Percentiles rank a stretch among this genome's conserved stretches.
Conservation (phyloP, 768 basidiomycete species). For the Tulasnella sp. region DNA sequence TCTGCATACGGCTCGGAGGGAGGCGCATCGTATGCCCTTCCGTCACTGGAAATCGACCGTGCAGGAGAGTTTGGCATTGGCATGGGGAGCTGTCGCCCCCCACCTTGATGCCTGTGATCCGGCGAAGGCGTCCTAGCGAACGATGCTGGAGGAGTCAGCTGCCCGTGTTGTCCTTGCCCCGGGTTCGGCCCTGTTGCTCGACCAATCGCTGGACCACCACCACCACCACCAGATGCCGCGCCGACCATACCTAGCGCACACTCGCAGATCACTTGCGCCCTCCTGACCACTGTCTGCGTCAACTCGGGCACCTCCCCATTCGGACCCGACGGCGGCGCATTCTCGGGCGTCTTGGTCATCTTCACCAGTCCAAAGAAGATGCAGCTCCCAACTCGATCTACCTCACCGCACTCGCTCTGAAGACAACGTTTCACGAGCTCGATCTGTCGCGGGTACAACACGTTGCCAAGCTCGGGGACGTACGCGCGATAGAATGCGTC, state of each 20-base stretch:
- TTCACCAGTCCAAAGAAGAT: slow-evolving; percentile 85
- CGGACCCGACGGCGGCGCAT: slow-evolving; percentile 20
- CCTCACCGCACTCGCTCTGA: slow-evolving; percentile 60
- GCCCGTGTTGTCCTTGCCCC: neutral
- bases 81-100: neutral
- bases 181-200: too few species aligned
- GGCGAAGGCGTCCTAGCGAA: neutral
- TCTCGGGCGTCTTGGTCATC: slow-evolving; percentile 38
- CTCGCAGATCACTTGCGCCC: slow-evolving; percentile 81
- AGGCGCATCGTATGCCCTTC: too few species aligned
- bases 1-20: too few species aligned
- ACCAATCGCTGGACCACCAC: neutral
- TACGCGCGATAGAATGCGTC: slow-evolving; percentile 82
- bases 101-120: neutral
- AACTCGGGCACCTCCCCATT: slow-evolving; percentile 5
- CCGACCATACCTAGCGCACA: slow-evolving; percentile 42
- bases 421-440: slow-evolving; percentile 77
- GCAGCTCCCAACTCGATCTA: slow-evolving; percentile 68
- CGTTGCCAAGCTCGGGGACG: slow-evolving; percentile 68
- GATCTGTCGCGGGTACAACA: slow-evolving; percentile 64
- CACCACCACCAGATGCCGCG: neutral
- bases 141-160: neutral
- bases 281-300: slow-evolving; percentile 51
- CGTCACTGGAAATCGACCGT: neutral
- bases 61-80: neutral